Conservation (phyloP, 345 rosid genomes). For the Citrus unshiu region DNA sequence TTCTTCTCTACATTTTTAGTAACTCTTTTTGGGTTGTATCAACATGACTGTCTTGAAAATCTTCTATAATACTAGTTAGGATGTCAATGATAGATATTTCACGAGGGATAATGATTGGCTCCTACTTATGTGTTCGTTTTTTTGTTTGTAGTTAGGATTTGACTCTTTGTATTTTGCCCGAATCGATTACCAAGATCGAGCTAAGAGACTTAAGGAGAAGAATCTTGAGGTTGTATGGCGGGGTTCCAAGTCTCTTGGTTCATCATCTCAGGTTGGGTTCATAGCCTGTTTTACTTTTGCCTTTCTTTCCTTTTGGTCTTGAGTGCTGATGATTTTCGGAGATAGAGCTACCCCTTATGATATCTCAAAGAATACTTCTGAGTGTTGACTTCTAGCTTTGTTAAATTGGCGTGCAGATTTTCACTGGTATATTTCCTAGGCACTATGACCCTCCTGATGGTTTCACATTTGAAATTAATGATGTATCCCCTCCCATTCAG, state of each 20-base stretch:
- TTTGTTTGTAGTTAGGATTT: conserved; percentile 69
- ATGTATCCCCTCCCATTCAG: conserved; percentile 87
- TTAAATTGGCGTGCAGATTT: conserved; percentile 48
- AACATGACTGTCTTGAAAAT: not conserved
- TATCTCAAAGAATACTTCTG: not conserved
- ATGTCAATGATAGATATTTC: not conserved
- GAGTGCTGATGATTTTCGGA: not conserved
- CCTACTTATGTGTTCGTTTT: not conserved
- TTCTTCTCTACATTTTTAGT: not conserved
- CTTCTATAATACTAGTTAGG: not conserved
- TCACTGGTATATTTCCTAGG: conserved; percentile 84
- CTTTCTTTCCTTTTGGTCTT: conserved; percentile 8
- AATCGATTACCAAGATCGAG: conserved; percentile 95
- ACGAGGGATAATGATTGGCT: not conserved
- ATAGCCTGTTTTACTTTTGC: conserved; percentile 7
- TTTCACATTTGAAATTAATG: conserved; percentile 80
- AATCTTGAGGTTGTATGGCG: conserved; percentile 91
- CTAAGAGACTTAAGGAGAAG: conserved; percentile 70
- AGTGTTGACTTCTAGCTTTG: not conserved
- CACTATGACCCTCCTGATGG: conserved; percentile 97
- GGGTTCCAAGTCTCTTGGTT: conserved; percentile 85
- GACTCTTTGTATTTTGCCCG: conserved; percentile 93
- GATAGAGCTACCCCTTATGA: not conserved
- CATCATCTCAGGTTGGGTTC: conserved; percentile 75
- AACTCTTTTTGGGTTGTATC: not conserved